Evolutionary conservation across 2,329 filamentous ascomycete species (phyloP), one percentile per base, ranked within the genome.

Genomic region (Camillea tinctor): DNA sequence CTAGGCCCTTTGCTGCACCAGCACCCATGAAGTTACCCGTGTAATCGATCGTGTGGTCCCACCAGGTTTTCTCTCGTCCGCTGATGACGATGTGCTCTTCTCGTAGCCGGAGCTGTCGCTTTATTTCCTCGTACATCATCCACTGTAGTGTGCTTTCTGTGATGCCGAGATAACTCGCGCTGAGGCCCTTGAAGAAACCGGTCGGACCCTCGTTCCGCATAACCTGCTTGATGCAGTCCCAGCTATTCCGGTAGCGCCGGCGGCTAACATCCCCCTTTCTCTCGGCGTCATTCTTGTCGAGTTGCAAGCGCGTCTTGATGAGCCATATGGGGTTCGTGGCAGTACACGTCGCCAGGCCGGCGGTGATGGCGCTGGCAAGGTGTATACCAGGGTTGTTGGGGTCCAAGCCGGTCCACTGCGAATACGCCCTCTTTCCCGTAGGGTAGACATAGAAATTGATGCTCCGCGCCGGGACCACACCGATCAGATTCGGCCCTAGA

Each of bases 241-340:
- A 84, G 64, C 91, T 93, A 75, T 97, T 97, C 73, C 87, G 87
- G 77, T 98, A 97, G 71, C 87, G 87, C 56, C 93, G 82, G 55
- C 80, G 79, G 57, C 78, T 77, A 23, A 77, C 73, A 48, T 80
- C 81, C 23, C 79, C 84, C 60, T 83, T 79, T 64, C 84, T 79
- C 68, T 85, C 84, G 17, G 89, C 89, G 56, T 87, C 85, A 72
- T 91, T 91, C 79, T 93, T 96, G 79, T 98, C 93, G 36, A 98
- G 84, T 77, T 98, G 93, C 68, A 98, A 75, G 30, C 93, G 83
- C 49, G 93, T 98, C 82, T 98, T 98, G 72, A 98, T 87, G 64
- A 98, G 84, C 93, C 93, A 98, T 71, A 98, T 97, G 1, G 93
- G 93, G 75, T 97, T 97, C 44, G 93, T 98, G 21, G 90, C 91